phyloP scores from a whole-genome alignment of 179 eudicot genomes.

The Amaranthus tricolor region DNA sequence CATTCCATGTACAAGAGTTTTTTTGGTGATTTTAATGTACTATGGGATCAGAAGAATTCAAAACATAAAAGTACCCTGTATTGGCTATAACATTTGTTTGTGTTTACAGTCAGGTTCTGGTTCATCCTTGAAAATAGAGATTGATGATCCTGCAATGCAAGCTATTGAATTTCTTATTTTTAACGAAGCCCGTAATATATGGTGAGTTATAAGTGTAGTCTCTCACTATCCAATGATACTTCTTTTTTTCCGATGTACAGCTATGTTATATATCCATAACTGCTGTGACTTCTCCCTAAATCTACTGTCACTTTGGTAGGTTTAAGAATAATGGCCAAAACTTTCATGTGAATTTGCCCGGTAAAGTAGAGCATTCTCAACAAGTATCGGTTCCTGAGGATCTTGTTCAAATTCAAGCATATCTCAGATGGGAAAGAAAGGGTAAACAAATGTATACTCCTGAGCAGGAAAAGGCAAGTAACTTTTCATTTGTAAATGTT shows the following conservation, averaged over 20 bases:
- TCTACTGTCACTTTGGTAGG: conserved; percentile 41
- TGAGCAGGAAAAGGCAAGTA: conserved; percentile 72
- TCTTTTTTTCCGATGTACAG: not conserved
- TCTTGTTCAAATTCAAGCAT: conserved; percentile 93
- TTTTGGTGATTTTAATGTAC: not conserved
- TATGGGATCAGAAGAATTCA: too few species aligned
- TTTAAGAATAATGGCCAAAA: conserved; percentile 82
- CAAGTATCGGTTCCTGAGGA: conserved; percentile 83
- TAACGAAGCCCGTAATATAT: conserved; percentile 80
- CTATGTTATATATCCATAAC: conserved; percentile 3
- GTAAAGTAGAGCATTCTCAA: conserved; percentile 34
- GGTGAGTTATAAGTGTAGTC: conserved; percentile 41
- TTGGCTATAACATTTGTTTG: conserved; percentile 19
- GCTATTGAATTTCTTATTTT: conserved; percentile 87
- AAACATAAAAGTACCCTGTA: not conserved
- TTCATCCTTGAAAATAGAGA: conserved; percentile 62
- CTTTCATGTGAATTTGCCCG: conserved; percentile 63
- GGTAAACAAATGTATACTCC: conserved; percentile 88
- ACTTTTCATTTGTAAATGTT: not conserved
- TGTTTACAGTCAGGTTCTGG: conserved; percentile 65
- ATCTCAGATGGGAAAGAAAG: conserved; percentile 88
- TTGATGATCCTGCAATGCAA: conserved; percentile 76
- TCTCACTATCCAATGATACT: conserved; percentile 9
- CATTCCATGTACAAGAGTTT: not conserved
- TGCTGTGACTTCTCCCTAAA: not conserved